Evolutionary conservation across 306 rosid genomes (phyloP), one percentile per base, ranked within the genome.

Genomic region (Vicia faba): DNA sequence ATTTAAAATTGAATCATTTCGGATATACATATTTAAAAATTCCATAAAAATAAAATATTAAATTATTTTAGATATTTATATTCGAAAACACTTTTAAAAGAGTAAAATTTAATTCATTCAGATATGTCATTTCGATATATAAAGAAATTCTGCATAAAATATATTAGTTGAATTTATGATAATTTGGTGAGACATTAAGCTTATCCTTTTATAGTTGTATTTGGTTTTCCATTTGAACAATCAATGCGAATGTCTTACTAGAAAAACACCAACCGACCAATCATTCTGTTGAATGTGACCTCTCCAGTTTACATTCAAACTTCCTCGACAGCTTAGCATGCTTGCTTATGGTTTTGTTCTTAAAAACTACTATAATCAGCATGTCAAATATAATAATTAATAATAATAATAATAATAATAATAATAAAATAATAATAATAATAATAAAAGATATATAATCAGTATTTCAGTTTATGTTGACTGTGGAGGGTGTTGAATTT

Each of bases 231-330:
- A 66, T 36, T 68, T 10, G 60, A 28, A 39, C 28, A 69, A 70
- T 70, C 51, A 78, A 78, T 78, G 72, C n/a, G 48, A 33, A 65
- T 73, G 71, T 70, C 68, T 64, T 57, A 29, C 43, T 26, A 43
- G 66, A 72, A 66, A 50, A 59, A 36, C 62, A 60, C 61, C 61
- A 44, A 64, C 57, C 45, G 49, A 68, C 79, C 79, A 57, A 62
- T 55, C 69, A 71, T 67, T 61, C 59, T 41, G 61, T 78, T 56
- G 76, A 78, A 41, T 79, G 43, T 51, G 78, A 77, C 83, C 53
- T 61, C 69, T 67, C 57, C 5, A 29, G 39, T 64, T 82, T 70
- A 56, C 48, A 49, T 67, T 48, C 66, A 69, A 72, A 39, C 43
- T 55, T 53, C 66, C 71, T 76, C 62, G 66, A 78, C 86, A 78